phyloP scores from a whole-genome alignment of 495 filamentous ascomycete species.

The Usnea hakonensis region DNA sequence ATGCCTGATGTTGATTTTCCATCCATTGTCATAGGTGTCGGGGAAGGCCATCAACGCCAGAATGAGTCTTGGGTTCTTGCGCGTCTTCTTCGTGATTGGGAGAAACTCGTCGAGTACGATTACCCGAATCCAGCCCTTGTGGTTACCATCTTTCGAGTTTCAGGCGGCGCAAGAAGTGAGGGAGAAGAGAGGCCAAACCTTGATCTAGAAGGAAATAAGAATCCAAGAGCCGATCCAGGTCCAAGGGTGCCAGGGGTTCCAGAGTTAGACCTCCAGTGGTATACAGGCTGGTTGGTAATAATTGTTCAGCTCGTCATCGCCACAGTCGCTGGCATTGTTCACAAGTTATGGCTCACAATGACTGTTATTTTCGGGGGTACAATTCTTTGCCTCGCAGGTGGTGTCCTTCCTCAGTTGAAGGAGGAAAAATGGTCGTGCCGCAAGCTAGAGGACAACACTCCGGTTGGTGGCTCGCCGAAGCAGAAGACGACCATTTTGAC shows the following conservation, averaged over 20 bases:
- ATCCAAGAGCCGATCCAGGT: no score
- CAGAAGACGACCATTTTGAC: background rate
- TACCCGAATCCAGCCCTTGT: no score
- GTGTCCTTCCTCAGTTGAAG: background rate
- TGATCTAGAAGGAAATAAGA: no score
- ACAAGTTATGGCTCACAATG: background rate
- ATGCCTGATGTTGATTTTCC: constrained; percentile 33
- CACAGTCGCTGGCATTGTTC: background rate
- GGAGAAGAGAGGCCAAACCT: no score
- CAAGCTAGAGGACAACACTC: no score
- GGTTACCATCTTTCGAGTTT: no score
- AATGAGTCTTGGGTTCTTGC: constrained; percentile 28
- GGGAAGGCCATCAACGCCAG: constrained; percentile 32
- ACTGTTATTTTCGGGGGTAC: background rate
- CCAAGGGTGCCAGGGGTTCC: background rate
- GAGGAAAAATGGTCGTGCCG: background rate
- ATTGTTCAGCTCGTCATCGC: background rate
- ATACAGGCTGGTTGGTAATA: background rate
- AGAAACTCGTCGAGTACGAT: background rate
- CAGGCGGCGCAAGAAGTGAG: no score
- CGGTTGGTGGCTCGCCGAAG: background rate
- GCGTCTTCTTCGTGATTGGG: background rate
- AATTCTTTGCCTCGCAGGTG: background rate
- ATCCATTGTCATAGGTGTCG: constrained; percentile 36
- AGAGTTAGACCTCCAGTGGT: no score